Base-by-base conservation (phyloP, 2,329 filamentous ascomycete species). In the Penicillium capsulatum region DNA sequence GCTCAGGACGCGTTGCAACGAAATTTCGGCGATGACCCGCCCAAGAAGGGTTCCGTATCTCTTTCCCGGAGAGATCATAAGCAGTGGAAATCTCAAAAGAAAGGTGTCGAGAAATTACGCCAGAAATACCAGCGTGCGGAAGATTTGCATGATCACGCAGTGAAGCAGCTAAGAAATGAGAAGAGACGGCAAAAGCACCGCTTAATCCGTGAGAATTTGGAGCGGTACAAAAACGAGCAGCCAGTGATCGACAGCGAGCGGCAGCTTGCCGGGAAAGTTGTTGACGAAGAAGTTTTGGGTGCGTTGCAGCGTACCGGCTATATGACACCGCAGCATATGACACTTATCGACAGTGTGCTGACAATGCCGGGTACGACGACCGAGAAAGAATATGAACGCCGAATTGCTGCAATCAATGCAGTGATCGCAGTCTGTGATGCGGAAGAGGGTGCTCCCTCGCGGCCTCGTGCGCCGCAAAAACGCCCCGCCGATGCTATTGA, bases 191-290 rank as follows among this genome's bases (percentile, higher is more conserved):
- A 52, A 42, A 29, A 22, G 20, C 50, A 59, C 41, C 37, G 15
- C 20, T 41, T 47, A 20, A 46, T 57, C 28, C 43, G 44, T 39
- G 45, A 57, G 30, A 59, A 59, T 26, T 40, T 58, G 17, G 44
- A 55, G 38, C 41, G 43, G 17, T 58, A 58, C 31, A 55, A 53
- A 26, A 53, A 58, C n/a, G 41, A 59, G 40, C 48, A 59, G 42
- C 54, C 47, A n/a, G 54, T 57, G 30, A 52, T 59, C 30, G 47
- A 57, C 27, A 41, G 42, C n/a, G 44, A 59, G 35, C 40, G 41
- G 36, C 42, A 57, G 44, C 44, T 59, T 7, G 38, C 54, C 6
- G 48, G 51, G 44, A 56, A 54, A 24, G 11, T 58, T 17, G 43
- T 59, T 15, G 40, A 57, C 36, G 30, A 43, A 46, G 37, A 58